Base-by-base conservation (phyloP, 345 rosid species). In the Sonneratia alba region DNA sequence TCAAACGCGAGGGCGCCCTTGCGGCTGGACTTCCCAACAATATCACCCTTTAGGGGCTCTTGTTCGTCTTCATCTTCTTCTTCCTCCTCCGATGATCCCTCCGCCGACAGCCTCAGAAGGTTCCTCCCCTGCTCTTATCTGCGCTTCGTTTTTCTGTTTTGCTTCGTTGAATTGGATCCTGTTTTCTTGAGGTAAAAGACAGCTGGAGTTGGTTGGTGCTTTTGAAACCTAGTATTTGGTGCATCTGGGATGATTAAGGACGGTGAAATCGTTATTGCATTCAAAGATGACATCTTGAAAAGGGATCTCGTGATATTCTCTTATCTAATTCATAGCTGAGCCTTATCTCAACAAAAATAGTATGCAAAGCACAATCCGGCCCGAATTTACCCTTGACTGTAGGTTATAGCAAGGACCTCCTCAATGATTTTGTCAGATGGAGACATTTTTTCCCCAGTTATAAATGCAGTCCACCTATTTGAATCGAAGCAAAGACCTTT, bases 51-150 rank as follows among this genome's bases (percentile, higher is more conserved):
- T 68, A 77, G 66, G 36, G 6, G 80, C 66, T 63, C 78, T 78
- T 82, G 87, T 70, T 78, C 85, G 37, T 45, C 74, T 38, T 51
- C 76, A 34, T 63, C 81, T 80, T 61, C 76, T 34, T 63, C 81
- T 80, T 48, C 91, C 24, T 73, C 77, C 49, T 68, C 75, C 62
- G 72, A 76, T 81, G 70, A 80, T 79, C 79, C 86, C 72, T 43
- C 92, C 72, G 83, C 73, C 16, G 93, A 86, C 70, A 73, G 79
- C 77, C 59, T 49, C 68, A 77, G 87, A 48, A 88, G 90, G 98
- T 86, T 77, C 67, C 53, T 76, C 51, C 56, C 59, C 66, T n/a
- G 47, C 53, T 72, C 57, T 36, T 21, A 64, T 34, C 27, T 66
- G 19, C 3, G n/a, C 12, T 66, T 34, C 24, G 8, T 57, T 57